Percentiles rank a stretch among this genome's conserved stretches.
Conservation (phyloP, 2,329 filamentous ascomycete species). For the Aspergillus caelatus region DNA sequence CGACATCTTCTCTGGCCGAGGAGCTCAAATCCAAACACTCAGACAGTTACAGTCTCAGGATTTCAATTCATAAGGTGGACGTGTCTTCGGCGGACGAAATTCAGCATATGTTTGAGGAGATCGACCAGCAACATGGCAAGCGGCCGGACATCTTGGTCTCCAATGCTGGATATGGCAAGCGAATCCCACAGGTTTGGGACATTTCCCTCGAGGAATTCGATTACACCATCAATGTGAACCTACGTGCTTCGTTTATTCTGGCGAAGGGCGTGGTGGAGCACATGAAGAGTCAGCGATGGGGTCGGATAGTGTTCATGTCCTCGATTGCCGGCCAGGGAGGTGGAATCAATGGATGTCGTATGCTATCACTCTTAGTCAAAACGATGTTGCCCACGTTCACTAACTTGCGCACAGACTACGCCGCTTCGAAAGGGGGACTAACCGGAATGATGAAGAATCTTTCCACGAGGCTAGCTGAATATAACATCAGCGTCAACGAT, state of each 20-base stretch:
- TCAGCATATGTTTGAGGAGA: conserved; percentile 56
- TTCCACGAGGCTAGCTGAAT: conserved; percentile 59
- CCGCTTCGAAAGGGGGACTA: conserved; percentile 64
- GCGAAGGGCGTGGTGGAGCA: conserved; percentile 62
- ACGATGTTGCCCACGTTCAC: background rate
- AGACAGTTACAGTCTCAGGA: conserved; percentile 35
- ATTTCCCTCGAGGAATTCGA: conserved; percentile 68
- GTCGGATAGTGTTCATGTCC: conserved; percentile 65
- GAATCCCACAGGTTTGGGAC: conserved; percentile 59
- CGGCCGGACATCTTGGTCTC: conserved; percentile 66
- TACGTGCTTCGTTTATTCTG: conserved; percentile 64
- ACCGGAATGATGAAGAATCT: conserved; percentile 69
- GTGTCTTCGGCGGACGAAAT: conserved; percentile 59
- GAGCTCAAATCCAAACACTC: conserved; percentile 42
- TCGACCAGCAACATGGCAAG: conserved; percentile 56
- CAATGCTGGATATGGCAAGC: conserved; percentile 68
- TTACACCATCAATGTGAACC: conserved; percentile 63
- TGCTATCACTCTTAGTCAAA: conserved; percentile 15
- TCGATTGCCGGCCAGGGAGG: conserved; percentile 66
- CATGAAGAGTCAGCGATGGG: conserved; percentile 64
- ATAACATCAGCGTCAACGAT: conserved; percentile 68
- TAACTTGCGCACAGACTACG: conserved; percentile 43
- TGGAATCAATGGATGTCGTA: conserved; percentile 64
- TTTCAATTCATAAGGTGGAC: conserved; percentile 62
- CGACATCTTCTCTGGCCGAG: conserved; percentile 50